Evolutionary conservation across 2,329 filamentous ascomycete genomes (phyloP).

Genomic region (Trichoderma lentiforme): DNA sequence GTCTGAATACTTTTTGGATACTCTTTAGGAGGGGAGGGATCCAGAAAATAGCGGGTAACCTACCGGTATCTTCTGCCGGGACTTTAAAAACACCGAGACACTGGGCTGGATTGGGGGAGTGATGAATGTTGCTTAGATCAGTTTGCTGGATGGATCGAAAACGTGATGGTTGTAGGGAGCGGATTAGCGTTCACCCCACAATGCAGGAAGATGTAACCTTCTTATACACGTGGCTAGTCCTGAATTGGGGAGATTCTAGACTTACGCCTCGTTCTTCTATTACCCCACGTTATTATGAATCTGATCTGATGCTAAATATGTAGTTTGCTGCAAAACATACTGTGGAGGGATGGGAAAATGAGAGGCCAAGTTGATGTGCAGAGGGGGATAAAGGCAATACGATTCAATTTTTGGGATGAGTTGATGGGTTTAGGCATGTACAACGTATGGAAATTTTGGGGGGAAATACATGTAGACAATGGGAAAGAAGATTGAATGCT

Average conservation of each 20-base stretch:
- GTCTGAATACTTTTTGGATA: not conserved
- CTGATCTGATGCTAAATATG: not conserved
- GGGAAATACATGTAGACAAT: not conserved
- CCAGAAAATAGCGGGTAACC: not conserved
- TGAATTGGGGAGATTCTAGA: not conserved
- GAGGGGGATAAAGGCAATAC: not conserved
- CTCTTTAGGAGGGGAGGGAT: not conserved
- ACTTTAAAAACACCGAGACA: not conserved
- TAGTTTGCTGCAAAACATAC: not conserved
- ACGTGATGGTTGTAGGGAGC: not conserved
- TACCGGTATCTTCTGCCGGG: not conserved
- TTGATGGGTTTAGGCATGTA: not conserved
- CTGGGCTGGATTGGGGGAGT: not conserved
- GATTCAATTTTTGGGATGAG: not conserved
- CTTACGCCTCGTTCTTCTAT: not conserved
- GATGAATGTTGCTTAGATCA: not conserved
- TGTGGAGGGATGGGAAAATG: not conserved
- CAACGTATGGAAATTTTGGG: not conserved
- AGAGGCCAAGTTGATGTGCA: not conserved
- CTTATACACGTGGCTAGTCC: not conserved
- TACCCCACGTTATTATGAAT: not conserved
- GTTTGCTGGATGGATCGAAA: not conserved
- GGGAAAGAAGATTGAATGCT: not conserved
- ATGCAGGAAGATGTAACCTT: constrained; percentile 1
- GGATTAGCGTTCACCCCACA: not conserved